phyloP scores from a whole-genome alignment of 2,329 filamentous ascomycete species.

The Calonectria pteridis region DNA sequence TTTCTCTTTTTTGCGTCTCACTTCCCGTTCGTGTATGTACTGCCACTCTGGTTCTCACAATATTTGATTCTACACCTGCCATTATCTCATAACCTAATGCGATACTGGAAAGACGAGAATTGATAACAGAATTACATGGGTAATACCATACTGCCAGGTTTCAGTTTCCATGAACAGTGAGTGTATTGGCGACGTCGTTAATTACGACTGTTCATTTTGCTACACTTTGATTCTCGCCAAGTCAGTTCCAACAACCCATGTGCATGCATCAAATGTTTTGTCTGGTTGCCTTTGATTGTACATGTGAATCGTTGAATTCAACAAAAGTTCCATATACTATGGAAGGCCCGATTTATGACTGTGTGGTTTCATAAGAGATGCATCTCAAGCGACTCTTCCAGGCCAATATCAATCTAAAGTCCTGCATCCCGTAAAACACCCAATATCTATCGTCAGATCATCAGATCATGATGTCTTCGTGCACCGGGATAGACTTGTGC shows the following conservation, averaged over 20 bases:
- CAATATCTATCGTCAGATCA: background rate
- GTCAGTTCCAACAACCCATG: background rate
- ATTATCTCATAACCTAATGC: background rate
- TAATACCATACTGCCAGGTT: background rate
- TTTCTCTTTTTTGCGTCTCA: background rate
- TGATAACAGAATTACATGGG: background rate
- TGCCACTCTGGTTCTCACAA: background rate
- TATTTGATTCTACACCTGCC: background rate
- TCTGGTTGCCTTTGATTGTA: background rate
- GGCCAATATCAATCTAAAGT: background rate
- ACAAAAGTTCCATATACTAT: background rate
- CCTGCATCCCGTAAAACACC: background rate
- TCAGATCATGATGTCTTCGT: slow-evolving; percentile 2
- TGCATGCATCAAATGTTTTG: background rate
- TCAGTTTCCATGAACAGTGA: background rate
- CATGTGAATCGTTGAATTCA: background rate
- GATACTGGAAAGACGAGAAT: background rate
- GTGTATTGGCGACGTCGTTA: background rate
- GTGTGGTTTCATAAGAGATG: background rate
- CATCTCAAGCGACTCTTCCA: background rate
- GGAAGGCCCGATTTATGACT: background rate
- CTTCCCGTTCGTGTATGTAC: background rate
- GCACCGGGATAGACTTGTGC: background rate
- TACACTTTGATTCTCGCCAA: background rate
- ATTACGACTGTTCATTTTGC: background rate